Conservation (phyloP, 73 alveolate species). For the Uronychia setigera region DNA sequence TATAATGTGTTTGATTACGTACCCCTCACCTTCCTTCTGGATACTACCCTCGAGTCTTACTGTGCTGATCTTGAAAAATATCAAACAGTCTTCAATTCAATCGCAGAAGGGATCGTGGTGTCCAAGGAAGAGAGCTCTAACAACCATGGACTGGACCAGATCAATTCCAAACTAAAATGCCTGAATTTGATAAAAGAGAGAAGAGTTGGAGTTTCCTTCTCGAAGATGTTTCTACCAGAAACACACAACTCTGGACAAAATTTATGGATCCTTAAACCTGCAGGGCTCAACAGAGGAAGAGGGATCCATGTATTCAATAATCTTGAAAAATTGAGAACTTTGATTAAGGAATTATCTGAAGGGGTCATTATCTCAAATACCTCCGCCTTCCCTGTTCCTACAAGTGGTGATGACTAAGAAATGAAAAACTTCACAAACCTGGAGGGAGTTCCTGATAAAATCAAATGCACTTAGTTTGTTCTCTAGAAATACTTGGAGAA, state of each 20-base stretch:
- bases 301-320: conserved; percentile 89
- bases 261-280: conserved; percentile 92
- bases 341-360: conserved; percentile 26
- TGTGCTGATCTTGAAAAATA: conserved; percentile 4
- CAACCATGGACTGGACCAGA: not conserved
- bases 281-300: conserved; percentile 94
- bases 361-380: not conserved
- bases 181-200: conserved; percentile 10
- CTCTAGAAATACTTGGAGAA: conserved; percentile 86
- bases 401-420: not conserved
- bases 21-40: conserved; percentile 74
- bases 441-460: conserved; percentile 22
- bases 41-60: not conserved
- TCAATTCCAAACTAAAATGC: not conserved
- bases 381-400: not conserved
- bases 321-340: conserved; percentile 7
- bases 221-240: conserved; percentile 7
- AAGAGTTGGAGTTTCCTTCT: not conserved
- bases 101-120: not conserved
- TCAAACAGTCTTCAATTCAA: not conserved
- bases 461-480: conserved; percentile 31
- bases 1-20: conserved; percentile 78
- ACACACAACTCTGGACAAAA: conserved; percentile 82
- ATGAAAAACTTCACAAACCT: conserved; percentile 10
- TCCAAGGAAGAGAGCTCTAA: conserved; percentile 6